phyloP scores from a whole-genome alignment of 768 basidiomycete species.

The Harrya chromipes region DNA sequence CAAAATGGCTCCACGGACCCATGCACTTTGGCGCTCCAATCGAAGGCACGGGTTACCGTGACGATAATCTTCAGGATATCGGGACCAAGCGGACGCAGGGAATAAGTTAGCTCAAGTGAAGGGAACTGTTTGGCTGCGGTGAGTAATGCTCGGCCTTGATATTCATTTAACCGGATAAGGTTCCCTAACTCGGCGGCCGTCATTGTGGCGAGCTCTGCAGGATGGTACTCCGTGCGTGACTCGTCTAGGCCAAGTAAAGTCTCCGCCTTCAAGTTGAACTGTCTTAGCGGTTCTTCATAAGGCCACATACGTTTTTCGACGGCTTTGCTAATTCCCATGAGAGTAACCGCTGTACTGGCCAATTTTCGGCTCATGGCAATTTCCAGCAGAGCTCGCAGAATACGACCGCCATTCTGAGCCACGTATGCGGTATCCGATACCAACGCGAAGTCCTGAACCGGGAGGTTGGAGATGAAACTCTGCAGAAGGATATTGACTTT shows the following conservation, averaged over 20 bases:
- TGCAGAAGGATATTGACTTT: constrained; percentile 97
- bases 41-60: constrained; percentile 62
- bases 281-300: constrained; percentile 85
- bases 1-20: constrained; percentile 84
- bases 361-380: constrained; percentile 92
- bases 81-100: constrained; percentile 76
- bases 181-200: constrained; percentile 69
- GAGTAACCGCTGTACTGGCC: constrained; percentile 74
- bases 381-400: constrained; percentile 90
- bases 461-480: constrained; percentile 75
- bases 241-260: constrained; percentile 73
- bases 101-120: constrained; percentile 57
- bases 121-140: constrained; percentile 87
- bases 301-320: constrained; percentile 94
- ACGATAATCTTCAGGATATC: constrained; percentile 80
- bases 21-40: constrained; percentile 77
- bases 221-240: constrained; percentile 79
- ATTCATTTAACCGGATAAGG: constrained; percentile 81
- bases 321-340: constrained; percentile 91
- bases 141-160: constrained; percentile 75
- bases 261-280: constrained; percentile 75
- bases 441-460: constrained; percentile 92
- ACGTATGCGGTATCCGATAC: constrained; percentile 94
- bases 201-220: constrained; percentile 67
- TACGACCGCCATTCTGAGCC: constrained; percentile 93